Evolutionary conservation across 345 rosid species (phyloP).

Genomic region (Aquilaria yunnanensis): DNA sequence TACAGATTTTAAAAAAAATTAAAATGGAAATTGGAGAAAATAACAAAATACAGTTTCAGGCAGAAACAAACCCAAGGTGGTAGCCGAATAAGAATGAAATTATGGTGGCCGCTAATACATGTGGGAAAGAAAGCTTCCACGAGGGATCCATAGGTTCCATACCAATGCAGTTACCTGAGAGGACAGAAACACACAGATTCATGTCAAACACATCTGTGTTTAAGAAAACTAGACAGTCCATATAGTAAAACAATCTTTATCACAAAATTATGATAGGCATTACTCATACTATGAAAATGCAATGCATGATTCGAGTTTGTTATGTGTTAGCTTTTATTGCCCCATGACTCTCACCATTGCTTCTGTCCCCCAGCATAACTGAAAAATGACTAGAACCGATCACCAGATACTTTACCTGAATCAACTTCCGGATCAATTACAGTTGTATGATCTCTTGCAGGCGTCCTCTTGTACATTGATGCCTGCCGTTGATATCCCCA

Average conservation of each 20-base stretch:
- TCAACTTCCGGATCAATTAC: conserved; percentile 49
- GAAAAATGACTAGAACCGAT: neutral
- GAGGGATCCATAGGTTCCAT: conserved; percentile 64
- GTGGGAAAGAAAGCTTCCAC: conserved; percentile 76
- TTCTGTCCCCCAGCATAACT: conserved; percentile 1
- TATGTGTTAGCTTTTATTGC: neutral
- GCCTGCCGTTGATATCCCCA: conserved; percentile 49
- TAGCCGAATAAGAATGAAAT: conserved; percentile 86
- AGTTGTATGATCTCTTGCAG: conserved; percentile 52
- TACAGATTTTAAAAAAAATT: conserved; percentile 1
- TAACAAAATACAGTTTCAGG: conserved; percentile 4
- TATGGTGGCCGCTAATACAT: conserved; percentile 79
- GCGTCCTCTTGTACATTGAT: conserved; percentile 61
- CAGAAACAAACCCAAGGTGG: conserved; percentile 76
- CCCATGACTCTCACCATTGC: no score
- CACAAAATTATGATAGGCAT: neutral
- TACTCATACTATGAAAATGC: conserved; percentile 4
- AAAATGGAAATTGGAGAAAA: conserved; percentile 3
- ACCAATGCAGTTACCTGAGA: conserved; percentile 30
- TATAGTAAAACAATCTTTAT: neutral
- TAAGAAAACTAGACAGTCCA: neutral
- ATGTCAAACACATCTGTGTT: conserved; percentile 1
- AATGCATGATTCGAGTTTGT: neutral
- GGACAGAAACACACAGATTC: conserved; percentile 35
- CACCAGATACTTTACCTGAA: conserved; percentile 38